Base-by-base conservation (phyloP, 1,284 basidiomycete genomes). In the Papiliotrema terrestris region DNA sequence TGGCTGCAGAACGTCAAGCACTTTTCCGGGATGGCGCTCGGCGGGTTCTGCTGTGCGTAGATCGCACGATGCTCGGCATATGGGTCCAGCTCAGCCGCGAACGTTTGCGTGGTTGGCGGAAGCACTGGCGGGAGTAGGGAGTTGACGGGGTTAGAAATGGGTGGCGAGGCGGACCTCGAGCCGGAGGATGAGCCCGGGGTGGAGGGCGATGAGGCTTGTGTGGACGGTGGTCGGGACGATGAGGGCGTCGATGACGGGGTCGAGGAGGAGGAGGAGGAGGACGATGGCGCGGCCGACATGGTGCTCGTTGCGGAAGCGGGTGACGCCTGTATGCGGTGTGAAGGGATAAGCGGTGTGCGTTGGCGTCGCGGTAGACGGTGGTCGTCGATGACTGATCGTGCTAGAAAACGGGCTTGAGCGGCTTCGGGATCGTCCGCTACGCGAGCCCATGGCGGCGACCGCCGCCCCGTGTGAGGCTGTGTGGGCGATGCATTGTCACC, bases 1-100 rank as follows among this genome's bases (percentile, higher is more conserved):
- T 75, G 73, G 9, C 61, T 57, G 49, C 71, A 73, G 52, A 68
- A 73, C 5, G 69, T 63, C 9, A 69, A 58, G 57, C 73, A 75
- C 58, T 66, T 68, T 49, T 75, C 73, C 13, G 69, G 69, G 32
- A 69, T 56, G 2, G 43, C 29, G 48, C 45, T 48, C 4, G 23
- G 19, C 35, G 15, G 17, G 43, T 32, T 42, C 20, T 22, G 22
- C 23, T 44, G 17, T 9, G 38, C 43, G 42, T 52, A 26, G 8
- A 38, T 15, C 15, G 22, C 32, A 17, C 29, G 29, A 15, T 38
- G 17, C 11, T 23, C 11, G 11, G 42, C 42, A 23, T 41, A 48
- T 17, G 35, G 52, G 37, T 46, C 39, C 14, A 45, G 15, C 32
- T 37, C 51, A 3, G 26, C 23, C 13, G 49, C 49, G 20, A 42